Conservation (phyloP, 805 yeast species). For the Hanseniaspora taiwanica region DNA sequence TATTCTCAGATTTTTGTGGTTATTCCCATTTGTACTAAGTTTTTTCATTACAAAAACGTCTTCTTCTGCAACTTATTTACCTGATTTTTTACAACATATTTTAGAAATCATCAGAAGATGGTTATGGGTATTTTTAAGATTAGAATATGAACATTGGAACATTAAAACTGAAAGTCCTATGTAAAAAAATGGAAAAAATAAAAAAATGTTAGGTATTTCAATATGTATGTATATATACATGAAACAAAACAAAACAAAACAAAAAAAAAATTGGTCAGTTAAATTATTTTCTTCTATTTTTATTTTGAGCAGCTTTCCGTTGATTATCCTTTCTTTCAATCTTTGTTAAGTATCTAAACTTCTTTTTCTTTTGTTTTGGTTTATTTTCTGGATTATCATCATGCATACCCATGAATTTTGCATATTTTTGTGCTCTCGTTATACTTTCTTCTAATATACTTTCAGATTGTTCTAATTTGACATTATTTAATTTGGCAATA, state of each 20-base stretch:
- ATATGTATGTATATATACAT: not conserved
- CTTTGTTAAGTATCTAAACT: constrained; percentile 79
- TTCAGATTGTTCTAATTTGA: constrained; percentile 53
- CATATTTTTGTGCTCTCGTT: constrained; percentile 71
- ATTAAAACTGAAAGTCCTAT: not conserved
- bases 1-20: constrained; percentile 63
- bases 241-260: not conserved
- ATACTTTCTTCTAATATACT: constrained; percentile 64
- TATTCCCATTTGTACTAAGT: constrained; percentile 17
- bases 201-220: not conserved
- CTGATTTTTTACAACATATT: constrained; percentile 53
- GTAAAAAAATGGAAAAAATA: not conserved
- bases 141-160: constrained; percentile 57
- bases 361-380: constrained; percentile 41
- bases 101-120: constrained; percentile 75
- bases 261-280: not conserved
- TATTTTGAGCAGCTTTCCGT: constrained; percentile 30
- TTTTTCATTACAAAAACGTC: constrained; percentile 29
- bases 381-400: constrained; percentile 24
- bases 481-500: constrained; percentile 53
- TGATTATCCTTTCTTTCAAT: constrained; percentile 55
- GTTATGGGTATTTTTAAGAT: constrained; percentile 77
- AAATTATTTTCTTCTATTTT: constrained; percentile 18
- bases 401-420: constrained; percentile 45
- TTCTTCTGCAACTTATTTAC: constrained; percentile 36